Base-by-base conservation (phyloP, 179 eudicot species). In the Gypsophila paniculata region DNA sequence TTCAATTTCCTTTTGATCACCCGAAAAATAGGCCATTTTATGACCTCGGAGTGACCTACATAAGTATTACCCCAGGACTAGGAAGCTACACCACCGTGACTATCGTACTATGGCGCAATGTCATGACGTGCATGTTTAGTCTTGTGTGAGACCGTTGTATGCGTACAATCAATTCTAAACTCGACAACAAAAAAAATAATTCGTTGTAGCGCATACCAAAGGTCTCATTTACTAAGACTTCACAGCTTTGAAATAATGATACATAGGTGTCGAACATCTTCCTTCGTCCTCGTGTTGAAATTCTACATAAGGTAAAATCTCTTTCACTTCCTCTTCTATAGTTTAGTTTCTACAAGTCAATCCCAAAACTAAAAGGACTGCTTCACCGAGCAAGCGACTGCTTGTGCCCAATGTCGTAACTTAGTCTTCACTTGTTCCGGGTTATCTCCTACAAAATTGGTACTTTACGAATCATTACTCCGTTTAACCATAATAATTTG, bases 391-490 rank as follows among this genome's bases (percentile, higher is more conserved):
- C 95, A 91, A 26, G 97, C 97, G 34, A 87, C 94, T 0, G 90
- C 96, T 70, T 85, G 91, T 9, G 94, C 96, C 96, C 94, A 90
- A 78, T 91, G 92, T 76, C 97, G 85, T 75, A 89, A 72, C 80
- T 82, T 89, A 12, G 83, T 84, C 85, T 91, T 89, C 80, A 91
- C 92, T 60, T 84, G 92, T 60, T 84, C 87, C 26, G 90, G 90
- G 86, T 79, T 67, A 2, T 84, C 87, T 42, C 88, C 82, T 85
- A 67, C 60, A 52, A 39, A 18, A 36, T 25, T 7, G 6, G 3
- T 54, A 17, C 4, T 8, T n/a, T 8, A 54, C 10, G 6, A 18
- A 5, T 54, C 2, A 7, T 15, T 52, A 52, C 17, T 12, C 4
- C 34, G 34, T 29, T 29, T n/a, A n/a, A n/a, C n/a, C n/a, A n/a